Evolutionary conservation across 1,284 basidiomycete genomes (phyloP).

Genomic region (Ustilago trichophora): DNA sequence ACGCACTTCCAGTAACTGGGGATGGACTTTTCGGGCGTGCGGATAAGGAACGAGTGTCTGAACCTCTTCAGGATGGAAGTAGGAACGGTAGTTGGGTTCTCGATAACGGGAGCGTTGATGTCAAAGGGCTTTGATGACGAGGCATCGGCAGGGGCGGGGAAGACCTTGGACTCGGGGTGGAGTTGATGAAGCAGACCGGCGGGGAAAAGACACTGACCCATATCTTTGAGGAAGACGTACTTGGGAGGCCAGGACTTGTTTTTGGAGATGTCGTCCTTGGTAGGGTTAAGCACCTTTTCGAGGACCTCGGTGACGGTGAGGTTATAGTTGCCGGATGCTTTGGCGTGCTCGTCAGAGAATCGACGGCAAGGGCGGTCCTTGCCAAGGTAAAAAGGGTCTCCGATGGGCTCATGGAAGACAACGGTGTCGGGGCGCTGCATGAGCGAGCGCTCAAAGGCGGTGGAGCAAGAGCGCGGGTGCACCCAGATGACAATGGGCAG

Average conservation of each 20-base stretch:
- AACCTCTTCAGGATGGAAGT: constrained; percentile 58
- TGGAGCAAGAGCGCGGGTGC: constrained; percentile 56
- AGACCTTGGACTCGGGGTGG: constrained; percentile 55
- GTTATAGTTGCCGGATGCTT: constrained; percentile 42
- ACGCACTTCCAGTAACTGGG: constrained; percentile 62
- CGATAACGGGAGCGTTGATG: constrained; percentile 36
- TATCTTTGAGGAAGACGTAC: constrained; percentile 63
- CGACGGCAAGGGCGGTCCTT: constrained; percentile 48
- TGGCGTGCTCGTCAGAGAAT: constrained; percentile 52
- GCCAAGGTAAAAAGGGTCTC: constrained; percentile 58
- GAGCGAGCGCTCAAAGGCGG: constrained; percentile 61
- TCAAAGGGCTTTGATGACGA: constrained; percentile 6
- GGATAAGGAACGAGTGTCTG: constrained; percentile 63
- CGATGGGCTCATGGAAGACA: constrained; percentile 59
- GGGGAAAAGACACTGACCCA: constrained; percentile 62
- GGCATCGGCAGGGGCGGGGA: constrained; percentile 28
- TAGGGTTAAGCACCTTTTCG: constrained; percentile 39
- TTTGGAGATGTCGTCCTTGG: constrained; percentile 29
- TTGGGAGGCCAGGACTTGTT: constrained; percentile 38
- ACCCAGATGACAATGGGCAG: constrained; percentile 57
- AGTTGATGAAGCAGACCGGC: constrained; percentile 45
- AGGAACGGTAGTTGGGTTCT: constrained; percentile 64
- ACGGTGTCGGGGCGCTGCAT: constrained; percentile 58
- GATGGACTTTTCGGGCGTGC: constrained; percentile 61
- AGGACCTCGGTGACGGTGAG: constrained; percentile 47